A percentile compares a stretch with the other conserved stretches of the same genome.
phyloP scores from a whole-genome alignment of 805 yeast species.

The Candida orba region DNA sequence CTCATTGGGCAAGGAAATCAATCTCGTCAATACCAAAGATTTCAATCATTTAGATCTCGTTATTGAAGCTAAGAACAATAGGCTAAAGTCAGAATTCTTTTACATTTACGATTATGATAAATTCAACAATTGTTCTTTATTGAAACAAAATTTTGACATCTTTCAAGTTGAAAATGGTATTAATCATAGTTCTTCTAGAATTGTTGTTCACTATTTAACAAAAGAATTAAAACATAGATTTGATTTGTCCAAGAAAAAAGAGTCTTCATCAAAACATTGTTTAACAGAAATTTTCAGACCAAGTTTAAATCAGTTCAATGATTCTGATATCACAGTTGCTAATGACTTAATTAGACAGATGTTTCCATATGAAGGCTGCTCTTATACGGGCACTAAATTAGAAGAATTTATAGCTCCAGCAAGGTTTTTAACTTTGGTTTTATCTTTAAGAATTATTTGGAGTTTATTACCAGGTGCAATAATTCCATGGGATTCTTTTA shows the following conservation, averaged over 20 bases:
- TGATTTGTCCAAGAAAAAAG: conserved; percentile 8
- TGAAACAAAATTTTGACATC: conserved; percentile 21
- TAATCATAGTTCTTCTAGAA: conserved; percentile 28
- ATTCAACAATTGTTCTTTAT: conserved; percentile 23
- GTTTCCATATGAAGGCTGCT: conserved; percentile 33
- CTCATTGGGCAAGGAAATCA: conserved; percentile 22
- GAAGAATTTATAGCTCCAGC: conserved; percentile 19
- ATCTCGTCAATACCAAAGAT: conserved; percentile 17
- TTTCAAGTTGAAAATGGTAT: conserved; percentile 15
- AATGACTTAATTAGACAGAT: conserved; percentile 23
- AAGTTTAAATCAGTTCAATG: conserved; percentile 27
- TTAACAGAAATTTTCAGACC: conserved; percentile 30
- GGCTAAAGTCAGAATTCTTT: conserved; percentile 24
- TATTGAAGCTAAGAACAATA: conserved; percentile 23
- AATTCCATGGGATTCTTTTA: conserved; percentile 29
- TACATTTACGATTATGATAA: conserved; percentile 28
- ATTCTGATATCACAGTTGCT: conserved; percentile 23
- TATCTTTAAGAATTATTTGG: conserved; percentile 28
- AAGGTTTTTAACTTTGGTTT: conserved; percentile 22
- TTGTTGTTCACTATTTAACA: conserved; percentile 28
- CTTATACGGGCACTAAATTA: conserved; percentile 26
- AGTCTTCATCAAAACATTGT: conserved; percentile 10
- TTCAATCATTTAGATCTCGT: conserved; percentile 22
- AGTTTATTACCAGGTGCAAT: conserved; percentile 28
- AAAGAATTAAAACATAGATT: conserved; percentile 24